Evolutionary conservation across 2,329 filamentous ascomycete genomes (phyloP).

Genomic region (Graphilbum sp.): DNA sequence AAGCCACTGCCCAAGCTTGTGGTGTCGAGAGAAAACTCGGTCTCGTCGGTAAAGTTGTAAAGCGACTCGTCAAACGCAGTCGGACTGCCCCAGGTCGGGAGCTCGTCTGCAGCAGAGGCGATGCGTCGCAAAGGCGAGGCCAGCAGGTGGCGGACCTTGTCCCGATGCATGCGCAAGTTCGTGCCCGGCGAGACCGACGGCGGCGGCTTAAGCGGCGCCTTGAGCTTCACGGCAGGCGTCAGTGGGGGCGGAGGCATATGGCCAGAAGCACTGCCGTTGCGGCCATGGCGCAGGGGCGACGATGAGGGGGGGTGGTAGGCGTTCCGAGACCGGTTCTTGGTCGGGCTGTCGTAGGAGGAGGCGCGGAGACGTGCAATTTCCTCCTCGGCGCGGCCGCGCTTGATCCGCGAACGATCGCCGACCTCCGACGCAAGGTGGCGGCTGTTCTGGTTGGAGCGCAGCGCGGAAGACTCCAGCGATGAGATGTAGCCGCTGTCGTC

Average conservation of each 20-base stretch:
- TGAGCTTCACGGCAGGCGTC: constrained; percentile 73
- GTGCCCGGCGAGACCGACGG: constrained; percentile 87
- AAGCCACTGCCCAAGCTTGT: constrained; percentile 27
- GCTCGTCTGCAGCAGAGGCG: constrained; percentile 11
- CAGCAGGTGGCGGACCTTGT: constrained; percentile 65
- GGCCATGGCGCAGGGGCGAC: constrained; percentile 44
- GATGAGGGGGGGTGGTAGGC: constrained; percentile 42
- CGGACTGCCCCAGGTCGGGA: constrained; percentile 42
- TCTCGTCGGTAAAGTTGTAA: constrained; percentile 28
- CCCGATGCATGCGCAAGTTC: constrained; percentile 74
- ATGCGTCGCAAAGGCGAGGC: constrained; percentile 52
- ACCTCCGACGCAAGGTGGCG: constrained; percentile 61
- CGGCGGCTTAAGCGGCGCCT: constrained; percentile 37
- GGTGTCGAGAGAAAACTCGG: constrained; percentile 31
- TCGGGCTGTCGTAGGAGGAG: constrained; percentile 86
- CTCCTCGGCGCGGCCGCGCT: constrained; percentile 66
- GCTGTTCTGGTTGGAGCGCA: constrained; percentile 50
- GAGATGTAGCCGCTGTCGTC: constrained; percentile 96
- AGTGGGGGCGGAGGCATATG: constrained; percentile 54
- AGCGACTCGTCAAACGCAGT: constrained; percentile 47
- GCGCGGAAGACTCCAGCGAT: constrained; percentile 78
- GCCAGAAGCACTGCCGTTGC: constrained; percentile 25
- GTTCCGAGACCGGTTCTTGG: constrained; percentile 43
- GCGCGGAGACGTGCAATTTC: constrained; percentile 87
- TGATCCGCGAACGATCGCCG: constrained; percentile 56